Base-by-base conservation (phyloP, 2,329 filamentous ascomycete genomes). In the Aspergillus sclerotialis region DNA sequence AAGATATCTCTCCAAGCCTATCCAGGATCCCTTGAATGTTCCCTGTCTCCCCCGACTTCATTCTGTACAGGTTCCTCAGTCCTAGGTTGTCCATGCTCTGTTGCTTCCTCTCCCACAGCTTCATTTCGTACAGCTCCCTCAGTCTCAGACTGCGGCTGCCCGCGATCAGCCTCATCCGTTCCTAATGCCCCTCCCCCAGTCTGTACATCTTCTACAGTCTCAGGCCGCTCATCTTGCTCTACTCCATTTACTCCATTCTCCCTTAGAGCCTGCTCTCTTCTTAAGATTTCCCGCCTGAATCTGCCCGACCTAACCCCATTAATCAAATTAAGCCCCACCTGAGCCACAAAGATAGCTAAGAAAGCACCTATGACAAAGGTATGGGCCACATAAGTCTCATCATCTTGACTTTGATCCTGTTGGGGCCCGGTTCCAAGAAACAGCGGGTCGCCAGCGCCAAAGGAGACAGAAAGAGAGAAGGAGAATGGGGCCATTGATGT, bases 401-500 rank as follows among this genome's bases (percentile, higher is more conserved):
- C 28, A 2, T 39, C 34, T 12, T 39, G 26, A 11, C 10, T 30
- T 11, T 35, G 37, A 7, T 36, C 32, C 9, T 19, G 30, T 15
- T 33, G 36, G 15, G 23, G 27, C 19, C 27, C 33, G 28, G 19
- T 37, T 17, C 33, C 34, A 9, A 35, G 30, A 7, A 38, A 28
- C 0, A 44, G 30, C 8, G 43, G 25, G 4, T 34, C 36, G 6
- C 44, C 34, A 13, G 48, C 36, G 27, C 57, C 53, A 13, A 58
- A 53, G 7, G 56, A 57, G n/a, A 60, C 43, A 1, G 55, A 57
- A 13, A 61, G 47, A 0, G 56, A 62, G 49, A 65, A 53, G 32
- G 53, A 45, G 30, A 64, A 53, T 21, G 53, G 51, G 27, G 60
- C 51, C 24, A 57, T 46, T 15, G 58, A 52, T 3, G 58, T 55